phyloP scores from a whole-genome alignment of 768 basidiomycete species.

The Suillus tomentosus region DNA sequence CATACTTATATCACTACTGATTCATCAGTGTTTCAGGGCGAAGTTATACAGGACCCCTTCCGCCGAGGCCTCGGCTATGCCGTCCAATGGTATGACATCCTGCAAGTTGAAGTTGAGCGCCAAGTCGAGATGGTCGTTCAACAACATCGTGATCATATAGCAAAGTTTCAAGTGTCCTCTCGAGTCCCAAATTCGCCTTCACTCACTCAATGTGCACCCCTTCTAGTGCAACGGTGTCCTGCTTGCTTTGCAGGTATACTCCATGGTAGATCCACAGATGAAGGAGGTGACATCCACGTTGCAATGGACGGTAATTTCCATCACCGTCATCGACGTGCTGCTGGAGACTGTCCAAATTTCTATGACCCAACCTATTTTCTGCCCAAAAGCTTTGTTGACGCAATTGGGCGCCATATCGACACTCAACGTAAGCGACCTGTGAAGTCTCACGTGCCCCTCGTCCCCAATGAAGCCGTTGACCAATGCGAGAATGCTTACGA shows the following conservation, averaged over 20 bases:
- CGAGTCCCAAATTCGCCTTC: background rate
- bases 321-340: background rate
- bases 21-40: conserved; percentile 21
- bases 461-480: too few relatives aligned
- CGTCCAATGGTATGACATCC: conserved; percentile 33
- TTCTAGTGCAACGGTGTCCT: background rate
- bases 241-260: background rate
- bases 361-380: background rate
- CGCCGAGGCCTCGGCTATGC: conserved; percentile 26
- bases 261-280: background rate
- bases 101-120: conserved; percentile 9
- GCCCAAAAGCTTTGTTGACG: too few relatives aligned
- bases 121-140: conserved; percentile 14
- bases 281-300: background rate
- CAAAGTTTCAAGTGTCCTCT: background rate
- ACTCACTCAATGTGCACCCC: background rate
- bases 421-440: too few relatives aligned
- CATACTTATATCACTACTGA: conserved; percentile 19
- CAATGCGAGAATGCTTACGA: too few relatives aligned
- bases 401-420: too few relatives aligned
- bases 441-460: too few relatives aligned
- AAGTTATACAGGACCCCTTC: conserved; percentile 32
- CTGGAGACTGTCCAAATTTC: background rate
- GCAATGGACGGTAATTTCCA: background rate
- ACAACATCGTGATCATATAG: background rate